Percentiles rank a stretch among this genome's conserved stretches.
Evolutionary conservation across 1,284 basidiomycete genomes (phyloP).

Genomic region (Mrakiaceae sp.): DNA sequence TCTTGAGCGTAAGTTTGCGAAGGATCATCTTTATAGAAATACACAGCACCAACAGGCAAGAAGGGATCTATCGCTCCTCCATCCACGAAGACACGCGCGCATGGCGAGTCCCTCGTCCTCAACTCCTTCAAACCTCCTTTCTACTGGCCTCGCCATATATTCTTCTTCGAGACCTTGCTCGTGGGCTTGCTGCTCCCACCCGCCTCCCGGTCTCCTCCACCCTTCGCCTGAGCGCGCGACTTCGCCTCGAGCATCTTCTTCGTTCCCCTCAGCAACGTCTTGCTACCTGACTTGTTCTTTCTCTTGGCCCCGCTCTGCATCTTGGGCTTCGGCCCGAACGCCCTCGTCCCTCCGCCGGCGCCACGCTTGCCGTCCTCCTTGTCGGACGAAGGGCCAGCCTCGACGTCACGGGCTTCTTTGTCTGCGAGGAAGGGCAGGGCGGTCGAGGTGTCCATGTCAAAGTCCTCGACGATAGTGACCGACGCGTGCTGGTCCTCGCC

Average conservation of each 20-base stretch:
- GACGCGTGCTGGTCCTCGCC: slow-evolving; percentile 32
- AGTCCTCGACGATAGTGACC: slow-evolving; percentile 34
- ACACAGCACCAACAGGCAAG: too few relatives aligned
- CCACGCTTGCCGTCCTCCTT: slow-evolving; percentile 19
- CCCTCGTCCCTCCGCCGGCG: slow-evolving; percentile 21
- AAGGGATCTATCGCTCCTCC: too few relatives aligned
- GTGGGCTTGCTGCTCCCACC: too few relatives aligned
- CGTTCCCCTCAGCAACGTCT: slow-evolving; percentile 27
- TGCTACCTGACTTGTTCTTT: slow-evolving; percentile 31
- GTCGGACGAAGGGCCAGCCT: slow-evolving; percentile 19
- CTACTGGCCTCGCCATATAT: too few relatives aligned
- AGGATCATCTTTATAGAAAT: too few relatives aligned
- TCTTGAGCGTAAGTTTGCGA: too few relatives aligned
- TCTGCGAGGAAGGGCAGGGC: slow-evolving; percentile 9
- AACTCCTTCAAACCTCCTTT: too few relatives aligned
- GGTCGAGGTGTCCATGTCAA: slow-evolving; percentile 24
- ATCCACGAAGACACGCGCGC: too few relatives aligned
- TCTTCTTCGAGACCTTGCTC: too few relatives aligned
- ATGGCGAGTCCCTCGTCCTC: too few relatives aligned
- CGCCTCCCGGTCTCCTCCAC: too few relatives aligned
- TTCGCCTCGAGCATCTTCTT: slow-evolving; percentile 21
- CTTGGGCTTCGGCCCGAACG: slow-evolving; percentile 31
- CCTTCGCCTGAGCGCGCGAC: too few relatives aligned
- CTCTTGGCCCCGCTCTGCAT: slow-evolving; percentile 23
- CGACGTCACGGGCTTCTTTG: neutral